Base-by-base conservation (phyloP, 2,329 filamentous ascomycete species). In the Aureobasidium sp. region DNA sequence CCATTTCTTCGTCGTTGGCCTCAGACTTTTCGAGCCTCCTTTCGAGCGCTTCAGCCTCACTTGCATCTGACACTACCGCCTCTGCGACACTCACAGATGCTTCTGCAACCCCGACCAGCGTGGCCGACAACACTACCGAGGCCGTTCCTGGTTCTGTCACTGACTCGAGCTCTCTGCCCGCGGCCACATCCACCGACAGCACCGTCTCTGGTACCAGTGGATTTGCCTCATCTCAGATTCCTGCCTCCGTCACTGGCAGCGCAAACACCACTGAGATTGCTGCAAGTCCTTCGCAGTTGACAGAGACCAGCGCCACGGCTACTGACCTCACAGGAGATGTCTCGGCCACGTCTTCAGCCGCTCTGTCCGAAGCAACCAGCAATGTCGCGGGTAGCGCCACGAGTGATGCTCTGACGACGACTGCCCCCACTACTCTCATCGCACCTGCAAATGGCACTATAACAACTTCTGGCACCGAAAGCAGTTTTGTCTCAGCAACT, bases 1-100 rank as follows among this genome's bases (percentile, higher is more conserved):
- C 60, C 7, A 64, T 68, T 11, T 68, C 70, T 0, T 64, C 63
- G 42, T 69, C 69, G 15, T 47, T 72, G 42, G 67, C 69, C 5
- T 70, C 70, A 1, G 66, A 67, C 31, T 66, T 69, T 57, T 72
- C 70, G 5, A 70, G 69, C 61, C 67, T 72, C 15, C 57, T 71
- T 22, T 70, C 70, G 2, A 70, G 67, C 52, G 70, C 68, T 25
- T 67, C 68, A 14, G 67, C 70, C 11, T 70, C 70, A 12, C 44
- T 70, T 42, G 62, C 62, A 17, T 65, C 67, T n/a, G 66, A 64
- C 17, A 62, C 56, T 41, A 63, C 68, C n/a, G 29, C 47, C 61
- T 65, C 11, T 27, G 55, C 37, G 22, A 48, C 57, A 8, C 11
- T 39, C 14, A 62, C 58, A 7, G 59, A 51, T 45, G 51, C 51